Percentiles rank a stretch among this genome's conserved stretches.
These are phyloP conservation scores for Zygotorulaspora danielsina DNA, from an alignment of 805 yeast species.

Conservation along the genomic window DNA sequence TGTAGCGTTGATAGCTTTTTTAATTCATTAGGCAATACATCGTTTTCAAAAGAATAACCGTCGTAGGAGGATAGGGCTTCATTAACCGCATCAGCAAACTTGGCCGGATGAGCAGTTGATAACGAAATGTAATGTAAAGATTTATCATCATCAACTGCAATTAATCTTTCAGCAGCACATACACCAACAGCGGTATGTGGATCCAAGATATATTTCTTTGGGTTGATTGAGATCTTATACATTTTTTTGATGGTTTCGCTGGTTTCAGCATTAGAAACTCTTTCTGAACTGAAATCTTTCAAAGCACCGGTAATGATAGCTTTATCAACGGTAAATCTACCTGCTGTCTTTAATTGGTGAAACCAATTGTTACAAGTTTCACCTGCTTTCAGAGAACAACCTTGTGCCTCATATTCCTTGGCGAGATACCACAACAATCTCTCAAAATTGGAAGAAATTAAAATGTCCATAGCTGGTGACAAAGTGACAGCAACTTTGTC, in stretches of 20 bases:
- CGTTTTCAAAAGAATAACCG: slow-evolving; percentile 79
- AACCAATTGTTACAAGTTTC: slow-evolving; percentile 68
- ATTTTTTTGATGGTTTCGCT: slow-evolving; percentile 68
- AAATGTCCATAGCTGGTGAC: slow-evolving; percentile 98
- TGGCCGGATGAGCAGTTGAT: slow-evolving; percentile 98
- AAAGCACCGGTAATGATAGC: slow-evolving; percentile 63
- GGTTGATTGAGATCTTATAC: slow-evolving; percentile 52
- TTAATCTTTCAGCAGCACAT: slow-evolving; percentile 63
- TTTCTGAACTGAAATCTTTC: slow-evolving; percentile 67
- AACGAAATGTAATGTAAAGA: slow-evolving; percentile 60
- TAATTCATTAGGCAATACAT: slow-evolving; percentile 86
- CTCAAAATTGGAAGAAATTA: slow-evolving; percentile 93
- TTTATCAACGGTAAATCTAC: slow-evolving; percentile 68
- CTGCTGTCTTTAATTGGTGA: slow-evolving; percentile 66
- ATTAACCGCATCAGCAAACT: slow-evolving; percentile 94
- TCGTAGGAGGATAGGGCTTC: slow-evolving; percentile 60
- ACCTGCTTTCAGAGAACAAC: slow-evolving; percentile 71
- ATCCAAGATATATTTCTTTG: slow-evolving; percentile 75
- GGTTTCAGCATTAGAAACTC: slow-evolving; percentile 76
- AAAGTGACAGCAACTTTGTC: slow-evolving; percentile 77
- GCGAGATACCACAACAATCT: slow-evolving; percentile 93
- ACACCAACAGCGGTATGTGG: slow-evolving; percentile 98
- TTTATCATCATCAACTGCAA: slow-evolving; percentile 43
- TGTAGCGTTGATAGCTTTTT: slow-evolving; percentile 64
- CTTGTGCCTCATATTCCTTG: slow-evolving; percentile 52